Conservation (phyloP, 2,329 filamentous ascomycete species). For the Colletotrichum graminicola region DNA sequence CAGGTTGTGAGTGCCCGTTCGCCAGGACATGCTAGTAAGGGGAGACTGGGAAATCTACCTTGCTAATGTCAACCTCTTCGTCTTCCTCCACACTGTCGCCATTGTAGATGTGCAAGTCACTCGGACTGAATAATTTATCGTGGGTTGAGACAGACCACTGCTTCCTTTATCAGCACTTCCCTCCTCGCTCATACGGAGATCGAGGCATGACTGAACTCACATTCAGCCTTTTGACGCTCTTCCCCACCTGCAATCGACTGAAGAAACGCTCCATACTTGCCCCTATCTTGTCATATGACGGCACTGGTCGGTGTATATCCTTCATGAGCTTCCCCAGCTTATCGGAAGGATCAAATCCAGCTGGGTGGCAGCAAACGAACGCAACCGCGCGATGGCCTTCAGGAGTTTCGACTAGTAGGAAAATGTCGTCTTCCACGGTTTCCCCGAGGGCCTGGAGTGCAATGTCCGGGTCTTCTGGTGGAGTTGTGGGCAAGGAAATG, state of each 20-base stretch:
- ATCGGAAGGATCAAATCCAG: conserved; percentile 63
- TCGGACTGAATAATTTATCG: conserved; percentile 55
- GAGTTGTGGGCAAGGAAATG: conserved; percentile 46
- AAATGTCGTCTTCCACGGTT: conserved; percentile 68
- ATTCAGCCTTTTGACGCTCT: conserved; percentile 63
- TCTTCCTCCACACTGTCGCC: conserved; percentile 51
- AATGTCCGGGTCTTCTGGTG: conserved; percentile 48
- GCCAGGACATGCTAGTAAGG: not conserved
- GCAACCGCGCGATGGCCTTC: conserved; percentile 59
- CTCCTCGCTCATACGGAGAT: not conserved
- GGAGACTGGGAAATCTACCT: conserved; percentile 44
- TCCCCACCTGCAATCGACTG: conserved; percentile 60
- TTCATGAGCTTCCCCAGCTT: conserved; percentile 63
- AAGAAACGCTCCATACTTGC: conserved; percentile 69
- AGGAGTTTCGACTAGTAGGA: conserved; percentile 59
- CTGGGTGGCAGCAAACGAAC: conserved; percentile 65
- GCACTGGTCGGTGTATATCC: conserved; percentile 66
- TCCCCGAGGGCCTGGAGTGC: conserved; percentile 59
- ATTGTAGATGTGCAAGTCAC: conserved; percentile 53
- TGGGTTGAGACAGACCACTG: conserved; percentile 65
- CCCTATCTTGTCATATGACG: conserved; percentile 66
- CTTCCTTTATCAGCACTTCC: not conserved
- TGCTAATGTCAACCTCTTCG: conserved; percentile 54
- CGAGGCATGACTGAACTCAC: conserved; percentile 49
- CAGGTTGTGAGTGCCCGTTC: not conserved